Evolutionary conservation across 805 yeast species (phyloP), one percentile per base, ranked within the genome.

Genomic region (Myxozyma nipponensis): DNA sequence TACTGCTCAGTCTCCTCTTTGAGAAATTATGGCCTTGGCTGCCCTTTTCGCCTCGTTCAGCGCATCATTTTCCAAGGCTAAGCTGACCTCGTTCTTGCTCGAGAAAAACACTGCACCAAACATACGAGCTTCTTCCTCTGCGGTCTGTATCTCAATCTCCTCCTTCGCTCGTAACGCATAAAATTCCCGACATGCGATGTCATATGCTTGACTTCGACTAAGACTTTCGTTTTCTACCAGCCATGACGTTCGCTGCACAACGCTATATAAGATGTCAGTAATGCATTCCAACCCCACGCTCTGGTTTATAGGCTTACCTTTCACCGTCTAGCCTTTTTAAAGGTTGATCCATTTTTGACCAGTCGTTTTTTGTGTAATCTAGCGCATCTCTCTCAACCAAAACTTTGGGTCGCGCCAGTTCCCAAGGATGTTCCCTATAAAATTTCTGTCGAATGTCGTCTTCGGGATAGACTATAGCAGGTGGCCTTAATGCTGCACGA

Each of bases 371-470:
- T 2, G 61, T 52, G 37, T 67, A 62, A 41, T 84, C 87, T 39
- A 76, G 72, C 5, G 85, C 86, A 34, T 76, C 74, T 62, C 81
- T 85, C 67, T 93, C 98, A 41, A 89, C 76, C 58, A 93, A 70
- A 25, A 80, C 75, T 65, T 86, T 86, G 13, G 98, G 96, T 60
- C 95, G 78, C 1, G 98, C 87, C 47, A 90, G 73, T 69, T 93
- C 98, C 98, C 98, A 93, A 4, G 98, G 98, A 69, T 93, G 98
- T 66, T 90, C 96, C 52, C 81, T 81, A 68, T 83, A 91, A 64
- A 93, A 93, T 22, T 85, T 73, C 42, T 78, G 75, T 71, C 98
- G 80, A 60, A 93, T 69, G 61, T 83, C 81, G 69, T 93, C 98
- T 68, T 91, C 93, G 47, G 80, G 66, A 59, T 77, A 83, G 49